Base-by-base conservation (phyloP, 1,284 basidiomycete genomes). In the Cryptococcus depauperatus region DNA sequence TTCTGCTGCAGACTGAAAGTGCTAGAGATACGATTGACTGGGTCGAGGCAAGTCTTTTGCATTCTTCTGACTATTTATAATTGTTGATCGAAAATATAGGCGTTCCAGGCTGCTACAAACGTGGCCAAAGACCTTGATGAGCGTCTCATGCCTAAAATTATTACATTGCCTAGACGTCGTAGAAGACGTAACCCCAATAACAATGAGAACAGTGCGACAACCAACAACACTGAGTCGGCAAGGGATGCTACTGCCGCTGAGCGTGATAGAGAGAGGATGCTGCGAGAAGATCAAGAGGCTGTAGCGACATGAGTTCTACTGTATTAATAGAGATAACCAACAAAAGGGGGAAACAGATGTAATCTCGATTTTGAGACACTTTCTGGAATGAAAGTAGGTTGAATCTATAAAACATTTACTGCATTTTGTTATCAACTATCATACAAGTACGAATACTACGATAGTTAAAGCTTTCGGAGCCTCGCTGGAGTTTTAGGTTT, bases 71-170 rank as follows among this genome's bases (percentile, higher is more conserved):
- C 21, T 14, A 25, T 37, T 8, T 19, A 23, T 41, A 14, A n/a
- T n/a, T n/a, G n/a, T n/a, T n/a, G n/a, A n/a, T n/a, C n/a, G n/a
- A n/a, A n/a, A 33, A 39, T n/a, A 16, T 55, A 86, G 83, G 84
- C 82, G 11, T 76, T 97, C 46, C 92, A 97, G 73, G 85, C 91
- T 32, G 85, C 88, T 1, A 84, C 87, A n/a, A 95, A 95, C 67
- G 82, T 97, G 38, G 77, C 90, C 3, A 73, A 92, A 45, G 95
- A 98, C 69, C 73, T 98, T 50, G 95, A 97, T 62, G 81, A 82
- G 40, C 78, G 93, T 38, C 77, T 79, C 14, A 91, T 96, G 84
- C 90, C 91, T 14, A 82, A 83, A 57, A 88, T 76, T 57, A 75
- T 75, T 56, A 75, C 74, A 10, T 58, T 75, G 2, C 75, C 74